Evolutionary conservation across 106 monocot genomes (phyloP).

Genomic region (Triglochin maritima): DNA sequence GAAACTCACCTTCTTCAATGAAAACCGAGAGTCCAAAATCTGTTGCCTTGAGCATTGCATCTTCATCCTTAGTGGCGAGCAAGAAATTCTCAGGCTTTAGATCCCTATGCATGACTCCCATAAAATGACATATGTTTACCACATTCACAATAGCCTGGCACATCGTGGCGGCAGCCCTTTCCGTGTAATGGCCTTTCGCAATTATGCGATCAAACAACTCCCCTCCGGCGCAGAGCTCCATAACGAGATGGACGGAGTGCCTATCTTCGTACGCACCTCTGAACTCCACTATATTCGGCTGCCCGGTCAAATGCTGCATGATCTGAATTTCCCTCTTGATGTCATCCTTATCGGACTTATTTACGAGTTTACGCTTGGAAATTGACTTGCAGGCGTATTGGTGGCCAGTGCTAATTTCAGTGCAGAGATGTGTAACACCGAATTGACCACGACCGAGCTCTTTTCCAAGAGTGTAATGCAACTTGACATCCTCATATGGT

Average conservation of each 20-base stretch:
- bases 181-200: constrained; percentile 18
- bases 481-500: constrained; percentile 10
- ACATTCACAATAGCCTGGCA: constrained; percentile 17
- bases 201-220: constrained; percentile 23
- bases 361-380: constrained; percentile 10
- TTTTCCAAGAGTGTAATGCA: constrained; percentile 8
- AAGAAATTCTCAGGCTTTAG: constrained; percentile 21
- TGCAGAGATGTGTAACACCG: constrained; percentile 19
- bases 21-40: constrained; percentile 22
- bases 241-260: constrained; percentile 12
- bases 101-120: constrained; percentile 25
- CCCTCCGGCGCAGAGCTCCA: constrained; percentile 22
- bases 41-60: constrained; percentile 14
- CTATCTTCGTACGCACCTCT: constrained; percentile 17
- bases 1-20: constrained; percentile 16
- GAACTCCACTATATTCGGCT: constrained; percentile 21
- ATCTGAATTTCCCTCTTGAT: constrained; percentile 12
- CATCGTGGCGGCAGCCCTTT: constrained; percentile 17
- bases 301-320: constrained; percentile 20
- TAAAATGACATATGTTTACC: constrained; percentile 24
- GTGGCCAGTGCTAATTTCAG: neutral
- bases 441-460: constrained; percentile 22
- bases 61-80: constrained; percentile 14
- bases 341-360: constrained; percentile 13
- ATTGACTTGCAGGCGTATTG: constrained; percentile 13